A percentile compares a stretch with the other conserved stretches of the same genome.
Evolutionary conservation across 1,284 basidiomycete genomes (phyloP).

Genomic region (Afroboletus lepidellus): DNA sequence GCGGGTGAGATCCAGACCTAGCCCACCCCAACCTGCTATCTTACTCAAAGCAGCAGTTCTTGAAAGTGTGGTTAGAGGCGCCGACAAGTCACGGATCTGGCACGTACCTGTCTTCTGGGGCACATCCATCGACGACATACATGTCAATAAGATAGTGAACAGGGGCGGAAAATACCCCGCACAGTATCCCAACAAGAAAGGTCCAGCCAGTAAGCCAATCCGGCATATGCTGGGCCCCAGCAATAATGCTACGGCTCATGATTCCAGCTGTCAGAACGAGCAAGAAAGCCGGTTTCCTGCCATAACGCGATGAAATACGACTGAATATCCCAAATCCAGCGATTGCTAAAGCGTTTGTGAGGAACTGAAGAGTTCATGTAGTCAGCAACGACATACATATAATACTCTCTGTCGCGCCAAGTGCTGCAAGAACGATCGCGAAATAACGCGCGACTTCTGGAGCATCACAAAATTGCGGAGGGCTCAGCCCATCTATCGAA

Average conservation of each 20-base stretch:
- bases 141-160: conserved; percentile 26
- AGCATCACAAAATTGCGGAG: conserved; percentile 24
- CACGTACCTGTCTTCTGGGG: conserved; percentile 29
- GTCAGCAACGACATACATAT: conserved; percentile 20
- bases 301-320: conserved; percentile 29
- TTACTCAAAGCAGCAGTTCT: conserved; percentile 33
- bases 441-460: conserved; percentile 25
- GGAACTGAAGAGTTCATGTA: not conserved
- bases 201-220: conserved; percentile 12
- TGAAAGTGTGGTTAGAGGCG: not conserved
- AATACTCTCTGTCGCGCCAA: conserved; percentile 16
- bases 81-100: not conserved
- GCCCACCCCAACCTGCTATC: conserved; percentile 27
- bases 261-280: conserved; percentile 16
- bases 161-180: conserved; percentile 13
- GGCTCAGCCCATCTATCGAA: conserved; percentile 7
- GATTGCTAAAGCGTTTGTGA: conserved; percentile 19
- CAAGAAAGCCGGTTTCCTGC: conserved; percentile 33
- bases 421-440: conserved; percentile 16
- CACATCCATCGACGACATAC: conserved; percentile 31
- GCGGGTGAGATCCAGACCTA: conserved; percentile 20
- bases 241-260: conserved; percentile 18
- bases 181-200: conserved; percentile 22
- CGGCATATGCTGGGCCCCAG: conserved; percentile 18
- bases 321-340: conserved; percentile 22